Evolutionary conservation across 1,284 basidiomycete genomes (phyloP), one percentile per base, ranked within the genome.

Genomic region (Pseudozyma hubeiensis): DNA sequence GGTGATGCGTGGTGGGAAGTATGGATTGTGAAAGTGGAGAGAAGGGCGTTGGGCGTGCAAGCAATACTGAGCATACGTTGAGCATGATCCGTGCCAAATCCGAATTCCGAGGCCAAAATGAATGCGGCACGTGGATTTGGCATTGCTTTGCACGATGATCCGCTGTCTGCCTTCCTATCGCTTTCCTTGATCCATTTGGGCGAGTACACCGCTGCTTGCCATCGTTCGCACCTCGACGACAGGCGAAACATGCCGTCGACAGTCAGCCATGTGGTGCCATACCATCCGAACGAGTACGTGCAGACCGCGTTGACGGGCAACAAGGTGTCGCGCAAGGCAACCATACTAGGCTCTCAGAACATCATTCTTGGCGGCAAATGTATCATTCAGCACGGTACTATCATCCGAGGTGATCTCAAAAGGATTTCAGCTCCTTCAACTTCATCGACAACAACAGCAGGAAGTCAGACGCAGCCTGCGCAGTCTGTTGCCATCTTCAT

Each of bases 341-440:
- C 90, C n/a, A 97, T 99, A 77, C 89, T 91, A 45, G 97, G 97
- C 9, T 93, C 94, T 7, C 91, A 94, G 82, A 97, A 98, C 84
- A 99, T 99, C 83, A 93, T 98, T 65, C 90, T 99, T 3, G 94
- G 93, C 37, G 97, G 96, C 43, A 98, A 98, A 86, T 96, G 93
- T 5, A 93, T 99, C 84, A 96, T 99, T 58, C 91, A 94, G 13
- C 91, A 89, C 53, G 89, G 90, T 59, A 91, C 91, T 13, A 92
- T 97, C 62, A 91, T 97, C 57, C 90, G 94, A 47, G 94, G 94
- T 0, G 94, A 97, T 82, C 86, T 97, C 46, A 87, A 80, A 34
- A 64, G 85, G 3, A 62, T 65, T 33, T 73, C 92, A 53, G 87
- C 93, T 49, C 91, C 92, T 6, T 91, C 92, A 1, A 90, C 92